Percentiles rank a stretch among this genome's conserved stretches.
Evolutionary conservation across 2,329 filamentous ascomycete species (phyloP).

Genomic region (Fusarium temperatum): DNA sequence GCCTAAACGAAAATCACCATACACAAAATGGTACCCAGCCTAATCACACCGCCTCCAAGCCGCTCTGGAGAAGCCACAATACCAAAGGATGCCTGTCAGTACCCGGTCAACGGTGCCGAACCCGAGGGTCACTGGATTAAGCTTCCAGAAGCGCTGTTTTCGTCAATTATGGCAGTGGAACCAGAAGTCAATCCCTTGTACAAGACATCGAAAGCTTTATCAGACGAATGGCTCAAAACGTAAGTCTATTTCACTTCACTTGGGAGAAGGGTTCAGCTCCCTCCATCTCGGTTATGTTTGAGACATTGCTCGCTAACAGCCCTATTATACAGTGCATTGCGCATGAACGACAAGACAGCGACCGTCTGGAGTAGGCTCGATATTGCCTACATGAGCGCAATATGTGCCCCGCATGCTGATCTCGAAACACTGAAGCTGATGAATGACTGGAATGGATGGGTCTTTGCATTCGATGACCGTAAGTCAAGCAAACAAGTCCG

Average conservation of each 20-base stretch:
- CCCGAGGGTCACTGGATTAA: conserved; percentile 9
- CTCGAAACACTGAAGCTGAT: conserved; percentile 21
- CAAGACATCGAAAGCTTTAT: conserved; percentile 12
- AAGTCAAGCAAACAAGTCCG: not conserved
- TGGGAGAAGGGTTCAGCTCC: not conserved
- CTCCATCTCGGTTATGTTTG: not conserved
- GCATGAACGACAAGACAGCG: conserved; percentile 20
- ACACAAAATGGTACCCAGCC: conserved; percentile 5
- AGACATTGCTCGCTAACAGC: conserved; percentile 1
- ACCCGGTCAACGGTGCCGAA: not conserved
- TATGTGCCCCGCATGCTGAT: conserved; percentile 21
- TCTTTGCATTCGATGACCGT: conserved; percentile 24
- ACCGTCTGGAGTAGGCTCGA: conserved; percentile 12
- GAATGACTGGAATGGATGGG: conserved; percentile 27
- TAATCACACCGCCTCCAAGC: conserved; percentile 22
- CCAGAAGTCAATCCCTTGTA: conserved; percentile 22
- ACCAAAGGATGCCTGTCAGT: not conserved
- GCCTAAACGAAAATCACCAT: not conserved
- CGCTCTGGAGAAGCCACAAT: not conserved
- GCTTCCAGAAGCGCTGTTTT: conserved; percentile 18
- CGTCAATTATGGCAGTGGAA: conserved; percentile 21
- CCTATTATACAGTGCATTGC: conserved; percentile 1
- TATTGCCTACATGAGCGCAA: conserved; percentile 24
- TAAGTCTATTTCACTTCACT: not conserved
- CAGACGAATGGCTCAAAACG: conserved; percentile 17